These are phyloP conservation scores for Turnera subulata DNA, from an alignment of 345 rosid genomes.

Conservation along the genomic window DNA sequence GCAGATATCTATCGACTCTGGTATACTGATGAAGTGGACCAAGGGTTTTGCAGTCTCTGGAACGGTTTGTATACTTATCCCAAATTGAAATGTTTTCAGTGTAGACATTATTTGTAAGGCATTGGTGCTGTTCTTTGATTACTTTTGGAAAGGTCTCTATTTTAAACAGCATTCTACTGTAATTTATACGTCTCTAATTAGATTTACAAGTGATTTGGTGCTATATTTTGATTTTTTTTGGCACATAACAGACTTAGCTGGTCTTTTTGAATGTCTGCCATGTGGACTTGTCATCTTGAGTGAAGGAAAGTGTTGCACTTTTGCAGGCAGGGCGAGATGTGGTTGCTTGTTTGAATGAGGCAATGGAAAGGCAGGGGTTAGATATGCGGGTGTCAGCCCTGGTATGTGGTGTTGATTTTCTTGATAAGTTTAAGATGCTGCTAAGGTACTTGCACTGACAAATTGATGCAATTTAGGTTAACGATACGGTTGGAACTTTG, in stretches of 20 bases:
- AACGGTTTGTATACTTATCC: constrained; percentile 45
- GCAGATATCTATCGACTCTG: constrained; percentile 73
- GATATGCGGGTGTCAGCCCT: constrained; percentile 80
- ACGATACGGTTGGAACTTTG: constrained; percentile 74
- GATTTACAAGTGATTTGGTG: too few species aligned
- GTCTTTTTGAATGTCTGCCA: too few species aligned
- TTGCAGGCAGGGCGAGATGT: constrained; percentile 71
- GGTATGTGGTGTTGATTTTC: constrained; percentile 31
- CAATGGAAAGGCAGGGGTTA: constrained; percentile 59
- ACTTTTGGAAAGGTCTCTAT: too few species aligned
- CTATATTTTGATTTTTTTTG: too few species aligned
- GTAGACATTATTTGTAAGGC: too few species aligned
- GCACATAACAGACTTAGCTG: too few species aligned
- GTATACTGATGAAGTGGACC: constrained; percentile 78
- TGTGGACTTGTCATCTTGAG: too few species aligned
- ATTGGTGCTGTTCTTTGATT: too few species aligned
- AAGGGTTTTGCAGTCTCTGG: constrained; percentile 85
- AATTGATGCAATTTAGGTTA: constrained; percentile 42
- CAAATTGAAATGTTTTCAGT: background rate
- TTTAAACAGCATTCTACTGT: too few species aligned
- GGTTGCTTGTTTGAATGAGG: constrained; percentile 80
- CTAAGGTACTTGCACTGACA: background rate
- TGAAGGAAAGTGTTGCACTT: background rate
- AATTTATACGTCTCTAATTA: too few species aligned
- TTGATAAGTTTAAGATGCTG: background rate